Evolutionary conservation across 805 yeast species (phyloP).

Genomic region (Sungouiozyma intestinalis): DNA sequence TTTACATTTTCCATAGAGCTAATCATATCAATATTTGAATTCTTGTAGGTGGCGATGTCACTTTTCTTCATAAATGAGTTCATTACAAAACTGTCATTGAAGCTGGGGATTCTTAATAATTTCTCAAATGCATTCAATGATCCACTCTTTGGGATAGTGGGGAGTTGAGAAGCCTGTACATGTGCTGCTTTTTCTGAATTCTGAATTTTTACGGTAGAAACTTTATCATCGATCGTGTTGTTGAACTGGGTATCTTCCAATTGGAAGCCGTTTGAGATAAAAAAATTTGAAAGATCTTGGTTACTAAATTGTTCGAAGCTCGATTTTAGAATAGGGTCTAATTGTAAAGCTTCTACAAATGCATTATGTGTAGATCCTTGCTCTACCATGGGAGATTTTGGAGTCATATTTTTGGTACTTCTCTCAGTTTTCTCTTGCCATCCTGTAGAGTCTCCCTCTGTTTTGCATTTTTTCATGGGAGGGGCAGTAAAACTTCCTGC

Average conservation of each 20-base stretch:
- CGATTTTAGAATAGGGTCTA: conserved; percentile 25
- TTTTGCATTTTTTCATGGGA: not conserved
- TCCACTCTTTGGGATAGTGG: conserved; percentile 1
- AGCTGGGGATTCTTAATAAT: conserved; percentile 20
- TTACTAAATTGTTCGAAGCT: conserved; percentile 13
- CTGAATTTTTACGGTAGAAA: not conserved
- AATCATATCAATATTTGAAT: not conserved
- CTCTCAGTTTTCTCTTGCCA: not conserved
- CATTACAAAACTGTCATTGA: conserved; percentile 11
- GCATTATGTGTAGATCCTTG: conserved; percentile 12
- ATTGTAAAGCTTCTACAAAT: conserved; percentile 23
- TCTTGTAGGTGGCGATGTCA: not conserved
- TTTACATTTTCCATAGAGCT: not conserved
- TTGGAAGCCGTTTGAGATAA: not conserved
- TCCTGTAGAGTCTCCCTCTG: not conserved
- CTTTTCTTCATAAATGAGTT: not conserved
- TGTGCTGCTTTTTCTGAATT: not conserved
- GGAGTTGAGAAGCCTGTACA: not conserved
- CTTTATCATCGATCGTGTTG: not conserved
- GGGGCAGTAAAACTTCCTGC: not conserved
- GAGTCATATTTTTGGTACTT: not conserved
- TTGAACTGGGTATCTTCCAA: not conserved
- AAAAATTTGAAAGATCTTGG: conserved; percentile 14
- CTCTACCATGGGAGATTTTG: not conserved
- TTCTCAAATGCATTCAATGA: conserved; percentile 10